Evolutionary conservation across 441 rosid species (phyloP), one percentile per base, ranked within the genome.

Genomic region (Populus hybrid): DNA sequence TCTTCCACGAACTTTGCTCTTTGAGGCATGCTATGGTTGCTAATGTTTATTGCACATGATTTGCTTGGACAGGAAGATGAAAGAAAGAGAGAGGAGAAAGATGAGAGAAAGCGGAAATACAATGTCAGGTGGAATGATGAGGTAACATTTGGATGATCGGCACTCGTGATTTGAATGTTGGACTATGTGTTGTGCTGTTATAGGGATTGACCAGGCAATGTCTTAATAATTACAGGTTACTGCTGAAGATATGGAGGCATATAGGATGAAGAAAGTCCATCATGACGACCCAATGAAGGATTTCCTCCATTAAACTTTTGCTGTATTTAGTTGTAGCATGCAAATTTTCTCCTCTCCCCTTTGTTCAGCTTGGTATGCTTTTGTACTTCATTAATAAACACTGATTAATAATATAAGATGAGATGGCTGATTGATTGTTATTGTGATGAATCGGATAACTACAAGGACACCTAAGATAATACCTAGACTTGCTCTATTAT

Each of bases 101-200:
- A 96, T 72, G 98, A 94, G 79, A 91, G 99, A 78, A 96, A 93
- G 84, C 91, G 99, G 66, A 93, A 94, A 77, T 94, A 90, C 84
- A 96, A 96, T 74, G 99, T 94, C 31, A 87, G 77, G 79, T 90
- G 91, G 90, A 89, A 82, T 59, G 94, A 95, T 35, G 94, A 92
- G 92, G 98, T 93, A 92, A 56, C 64, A 56, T n/a, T 56, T 20
- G 10, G 40, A 36, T 36, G 9, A 2, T 8, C 45, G 45, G 31
- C 64, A 45, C 59, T 26, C 56, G 10, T 69, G 11, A 35, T 53
- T 29, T 33, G 63, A 71, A 6, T 31, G 28, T 3, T 16, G 26
- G 75, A 50, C 73, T 14, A 9, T 38, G 65, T 36, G 5, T 36
- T 14, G 23, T 38, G 74, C 45, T 8, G 24, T 24, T 33, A 9